These are phyloP conservation scores for Pythium sp. DNA, from an alignment of 352 stramenopile species.

Conservation along the genomic window DNA sequence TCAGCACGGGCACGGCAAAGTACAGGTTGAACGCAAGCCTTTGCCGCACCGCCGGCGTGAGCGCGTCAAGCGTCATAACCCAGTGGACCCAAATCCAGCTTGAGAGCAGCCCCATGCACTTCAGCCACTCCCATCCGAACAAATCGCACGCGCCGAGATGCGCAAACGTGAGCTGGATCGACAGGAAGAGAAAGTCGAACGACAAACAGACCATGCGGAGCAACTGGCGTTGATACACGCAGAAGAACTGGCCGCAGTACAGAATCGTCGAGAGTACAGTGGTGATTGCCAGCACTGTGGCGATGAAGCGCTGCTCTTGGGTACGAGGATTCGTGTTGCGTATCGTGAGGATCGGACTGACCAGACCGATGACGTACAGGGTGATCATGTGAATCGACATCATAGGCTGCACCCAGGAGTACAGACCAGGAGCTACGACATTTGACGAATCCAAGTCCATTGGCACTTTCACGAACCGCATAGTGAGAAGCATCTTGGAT, in stretches of 20 bases:
- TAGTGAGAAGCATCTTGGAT: background rate
- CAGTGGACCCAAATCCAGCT: conserved; percentile 23
- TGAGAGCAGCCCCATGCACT: background rate
- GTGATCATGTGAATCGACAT: background rate
- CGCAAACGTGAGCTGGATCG: conserved; percentile 20
- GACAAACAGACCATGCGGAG: conserved; percentile 14
- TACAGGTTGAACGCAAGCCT: conserved; percentile 9
- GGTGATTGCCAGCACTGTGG: background rate
- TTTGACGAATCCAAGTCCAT: background rate
- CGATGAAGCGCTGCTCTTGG: background rate
- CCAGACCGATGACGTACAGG: conserved; percentile 9
- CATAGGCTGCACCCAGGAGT: background rate
- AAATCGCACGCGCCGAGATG: conserved; percentile 13
- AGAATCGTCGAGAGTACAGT: background rate
- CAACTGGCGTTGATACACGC: conserved; percentile 19
- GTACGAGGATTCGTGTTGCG: too few species aligned
- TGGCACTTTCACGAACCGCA: conserved; percentile 2
- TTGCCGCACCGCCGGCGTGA: conserved; percentile 13
- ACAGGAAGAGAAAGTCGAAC: conserved; percentile 21
- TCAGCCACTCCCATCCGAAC: conserved; percentile 12
- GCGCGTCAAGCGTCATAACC: conserved; percentile 22
- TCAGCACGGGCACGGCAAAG: conserved; percentile 5
- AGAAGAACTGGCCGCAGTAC: conserved; percentile 13
- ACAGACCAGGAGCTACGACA: background rate
- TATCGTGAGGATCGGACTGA: conserved; percentile 5